phyloP scores from a whole-genome alignment of 371 early-diverging fungal species.

The Choanephora cucurbitarum region DNA sequence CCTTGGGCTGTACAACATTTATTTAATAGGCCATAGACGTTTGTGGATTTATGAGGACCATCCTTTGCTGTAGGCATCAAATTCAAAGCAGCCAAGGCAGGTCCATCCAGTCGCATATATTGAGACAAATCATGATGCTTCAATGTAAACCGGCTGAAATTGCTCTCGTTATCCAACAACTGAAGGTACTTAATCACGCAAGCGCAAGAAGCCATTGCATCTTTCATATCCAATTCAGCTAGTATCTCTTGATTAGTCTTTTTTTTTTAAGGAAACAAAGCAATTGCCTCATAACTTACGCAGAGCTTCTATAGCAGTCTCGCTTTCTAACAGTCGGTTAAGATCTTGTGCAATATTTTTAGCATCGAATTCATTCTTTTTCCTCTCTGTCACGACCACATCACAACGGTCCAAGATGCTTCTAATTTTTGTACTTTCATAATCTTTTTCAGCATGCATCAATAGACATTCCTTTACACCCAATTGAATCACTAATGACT shows the following conservation, averaged over 20 bases:
- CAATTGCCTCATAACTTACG: constrained; percentile 51
- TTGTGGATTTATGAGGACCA: constrained; percentile 79
- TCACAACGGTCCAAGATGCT: constrained; percentile 73
- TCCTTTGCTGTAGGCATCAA: constrained; percentile 81
- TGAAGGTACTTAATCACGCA: constrained; percentile 78
- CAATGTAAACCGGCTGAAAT: constrained; percentile 74
- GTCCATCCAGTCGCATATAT: constrained; percentile 91
- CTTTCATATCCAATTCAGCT: constrained; percentile 83
- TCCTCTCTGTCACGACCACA: constrained; percentile 71
- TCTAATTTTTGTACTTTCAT: constrained; percentile 69
- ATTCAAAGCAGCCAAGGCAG: constrained; percentile 89
- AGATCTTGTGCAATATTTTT: constrained; percentile 88
- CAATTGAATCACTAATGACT: constrained; percentile 87
- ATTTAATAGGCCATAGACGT: constrained; percentile 86
- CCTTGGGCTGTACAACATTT: constrained; percentile 93
- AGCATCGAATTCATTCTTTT: constrained; percentile 63
- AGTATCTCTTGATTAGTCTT: not conserved
- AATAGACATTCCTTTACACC: constrained; percentile 90
- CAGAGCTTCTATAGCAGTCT: constrained; percentile 64
- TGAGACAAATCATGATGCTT: constrained; percentile 79
- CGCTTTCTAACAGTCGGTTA: constrained; percentile 74
- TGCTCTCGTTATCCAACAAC: constrained; percentile 73
- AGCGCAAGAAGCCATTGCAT: constrained; percentile 78
- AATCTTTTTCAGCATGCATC: constrained; percentile 52
- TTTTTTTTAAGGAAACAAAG: no score